phyloP scores from a whole-genome alignment of 2,329 filamentous ascomycete genomes.

The Huntiella moniliformis region DNA sequence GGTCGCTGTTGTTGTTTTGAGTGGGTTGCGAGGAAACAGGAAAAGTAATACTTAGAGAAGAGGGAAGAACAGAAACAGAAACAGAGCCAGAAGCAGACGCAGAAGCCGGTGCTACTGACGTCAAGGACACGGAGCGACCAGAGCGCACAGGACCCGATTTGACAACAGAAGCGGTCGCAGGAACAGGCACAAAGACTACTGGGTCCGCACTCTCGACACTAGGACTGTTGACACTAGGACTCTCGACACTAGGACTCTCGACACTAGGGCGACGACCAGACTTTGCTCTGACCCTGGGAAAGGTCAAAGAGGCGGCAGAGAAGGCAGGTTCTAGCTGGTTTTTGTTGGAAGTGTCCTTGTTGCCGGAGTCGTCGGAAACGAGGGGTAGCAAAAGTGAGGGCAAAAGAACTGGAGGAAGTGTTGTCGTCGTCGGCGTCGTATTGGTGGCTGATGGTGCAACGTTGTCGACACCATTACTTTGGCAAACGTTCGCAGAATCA shows the following conservation, averaged over 20 bases:
- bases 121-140: constrained; percentile 8
- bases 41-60: neutral
- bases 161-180: neutral
- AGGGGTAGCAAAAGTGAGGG: neutral
- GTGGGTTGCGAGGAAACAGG: no score
- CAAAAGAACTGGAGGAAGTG: neutral
- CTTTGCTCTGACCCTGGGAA: neutral
- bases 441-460: no score
- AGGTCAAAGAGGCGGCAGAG: neutral
- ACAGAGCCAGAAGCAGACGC: neutral
- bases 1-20: neutral
- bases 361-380: neutral
- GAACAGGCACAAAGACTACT: neutral
- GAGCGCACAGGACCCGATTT: constrained; percentile 2
- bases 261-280: neutral
- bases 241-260: neutral
- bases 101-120: constrained; percentile 1
- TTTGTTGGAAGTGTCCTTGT: neutral
- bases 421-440: neutral
- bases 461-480: no score
- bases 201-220: no score
- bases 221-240: neutral
- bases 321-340: neutral
- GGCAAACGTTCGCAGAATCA: no score
- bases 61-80: neutral